phyloP scores from a whole-genome alignment of 2,329 filamentous ascomycete species.

The Cytospora piceae region DNA sequence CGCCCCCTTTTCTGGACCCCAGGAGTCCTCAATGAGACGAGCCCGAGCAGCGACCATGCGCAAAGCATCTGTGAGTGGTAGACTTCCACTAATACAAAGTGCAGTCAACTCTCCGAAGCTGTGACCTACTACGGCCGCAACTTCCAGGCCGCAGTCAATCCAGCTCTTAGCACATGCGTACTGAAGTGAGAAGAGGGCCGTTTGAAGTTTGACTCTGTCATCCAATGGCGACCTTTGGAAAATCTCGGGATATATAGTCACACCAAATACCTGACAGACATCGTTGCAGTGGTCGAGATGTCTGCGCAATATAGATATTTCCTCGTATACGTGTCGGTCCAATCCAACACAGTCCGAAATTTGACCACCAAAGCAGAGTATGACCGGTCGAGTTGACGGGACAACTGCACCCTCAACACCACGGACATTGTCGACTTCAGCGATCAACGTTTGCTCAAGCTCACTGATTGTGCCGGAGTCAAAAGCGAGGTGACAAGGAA shows the following conservation, averaged over 20 bases:
- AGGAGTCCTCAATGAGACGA: slow-evolving; percentile 37
- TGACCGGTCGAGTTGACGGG: slow-evolving; percentile 3
- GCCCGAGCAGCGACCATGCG: slow-evolving; percentile 39
- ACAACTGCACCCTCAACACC: neutral
- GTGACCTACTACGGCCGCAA: slow-evolving; percentile 43
- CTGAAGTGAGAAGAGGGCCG: slow-evolving; percentile 45
- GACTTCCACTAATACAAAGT: slow-evolving; percentile 41
- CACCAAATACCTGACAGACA: neutral
- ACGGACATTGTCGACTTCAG: neutral
- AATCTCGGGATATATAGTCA: slow-evolving; percentile 40
- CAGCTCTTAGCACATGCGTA: slow-evolving; percentile 42
- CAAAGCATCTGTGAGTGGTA: slow-evolving; percentile 40
- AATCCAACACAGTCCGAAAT: slow-evolving; percentile 38
- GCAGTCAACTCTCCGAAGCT: slow-evolving; percentile 49
- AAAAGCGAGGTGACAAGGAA: neutral
- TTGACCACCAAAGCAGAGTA: slow-evolving; percentile 32
- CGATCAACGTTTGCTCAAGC: neutral
- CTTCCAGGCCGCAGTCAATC: slow-evolving; percentile 42
- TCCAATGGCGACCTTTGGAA: slow-evolving; percentile 36
- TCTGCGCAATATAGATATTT: slow-evolving; percentile 31
- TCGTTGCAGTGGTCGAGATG: slow-evolving; percentile 36
- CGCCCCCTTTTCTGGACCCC: slow-evolving; percentile 42
- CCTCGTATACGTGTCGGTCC: slow-evolving; percentile 40
- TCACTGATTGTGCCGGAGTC: neutral
- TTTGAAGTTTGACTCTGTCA: slow-evolving; percentile 42